phyloP scores from a whole-genome alignment of 75 land plant species.

The Pinus tabuliformis region DNA sequence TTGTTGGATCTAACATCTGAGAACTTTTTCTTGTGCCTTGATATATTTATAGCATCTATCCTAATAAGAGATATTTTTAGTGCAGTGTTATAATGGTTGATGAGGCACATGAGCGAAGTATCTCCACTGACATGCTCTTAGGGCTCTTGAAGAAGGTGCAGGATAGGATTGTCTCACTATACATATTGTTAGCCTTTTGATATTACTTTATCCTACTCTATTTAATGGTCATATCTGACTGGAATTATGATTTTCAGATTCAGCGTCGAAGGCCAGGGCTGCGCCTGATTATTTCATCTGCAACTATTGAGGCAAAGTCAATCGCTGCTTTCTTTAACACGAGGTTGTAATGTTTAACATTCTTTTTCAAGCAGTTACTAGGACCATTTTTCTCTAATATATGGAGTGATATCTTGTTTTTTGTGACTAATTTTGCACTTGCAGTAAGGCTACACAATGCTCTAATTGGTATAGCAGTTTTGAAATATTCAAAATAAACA shows the following conservation, averaged over 20 bases:
- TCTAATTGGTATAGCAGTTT: not conserved
- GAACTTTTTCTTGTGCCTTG: too few species aligned
- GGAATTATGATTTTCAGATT: conserved; percentile 35
- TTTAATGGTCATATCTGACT: not conserved
- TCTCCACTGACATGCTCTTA: conserved; percentile 82
- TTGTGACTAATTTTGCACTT: too few species aligned
- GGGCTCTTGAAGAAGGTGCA: conserved; percentile 91
- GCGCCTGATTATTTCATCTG: conserved; percentile 86
- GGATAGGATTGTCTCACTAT: not conserved
- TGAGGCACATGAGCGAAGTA: conserved; percentile 95
- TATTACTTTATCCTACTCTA: not conserved
- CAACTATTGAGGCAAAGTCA: conserved; percentile 91
- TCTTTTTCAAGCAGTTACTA: not conserved
- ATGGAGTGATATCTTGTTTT: not conserved
- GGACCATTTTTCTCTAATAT: not conserved
- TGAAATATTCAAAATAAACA: not conserved
- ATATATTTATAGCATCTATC: too few species aligned
- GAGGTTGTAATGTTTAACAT: conserved; percentile 31
- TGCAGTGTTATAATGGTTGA: conserved; percentile 95
- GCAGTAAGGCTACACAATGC: not conserved
- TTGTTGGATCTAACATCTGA: too few species aligned
- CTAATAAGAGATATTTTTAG: not conserved
- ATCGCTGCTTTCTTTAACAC: conserved; percentile 64
- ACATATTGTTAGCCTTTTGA: not conserved
- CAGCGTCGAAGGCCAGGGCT: conserved; percentile 78